phyloP scores from a whole-genome alignment of 768 basidiomycete species.

The Podaxis pistillaris region DNA sequence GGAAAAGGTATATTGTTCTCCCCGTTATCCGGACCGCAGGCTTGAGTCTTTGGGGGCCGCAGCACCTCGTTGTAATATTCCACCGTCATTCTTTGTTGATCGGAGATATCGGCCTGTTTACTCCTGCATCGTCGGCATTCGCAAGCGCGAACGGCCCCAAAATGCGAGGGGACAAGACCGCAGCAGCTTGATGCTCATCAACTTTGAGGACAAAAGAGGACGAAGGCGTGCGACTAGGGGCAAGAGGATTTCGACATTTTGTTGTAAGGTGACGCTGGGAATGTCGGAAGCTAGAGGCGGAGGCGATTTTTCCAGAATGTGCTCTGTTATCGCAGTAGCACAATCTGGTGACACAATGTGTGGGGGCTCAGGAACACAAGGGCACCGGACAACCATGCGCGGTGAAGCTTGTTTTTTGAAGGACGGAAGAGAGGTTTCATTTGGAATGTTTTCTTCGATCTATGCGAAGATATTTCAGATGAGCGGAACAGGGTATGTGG shows the following conservation, averaged over 20 bases:
- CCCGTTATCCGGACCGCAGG: background rate
- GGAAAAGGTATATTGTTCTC: background rate
- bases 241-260: background rate
- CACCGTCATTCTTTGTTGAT: background rate
- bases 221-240: background rate
- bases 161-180: slow-evolving; percentile 1
- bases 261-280: background rate
- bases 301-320: background rate
- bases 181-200: background rate
- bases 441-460: background rate
- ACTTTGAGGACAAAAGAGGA: background rate
- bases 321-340: background rate
- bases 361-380: background rate
- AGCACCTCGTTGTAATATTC: background rate
- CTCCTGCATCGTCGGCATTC: background rate
- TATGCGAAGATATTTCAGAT: background rate
- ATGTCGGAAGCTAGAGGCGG: background rate
- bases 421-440: background rate
- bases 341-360: background rate
- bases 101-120: background rate
- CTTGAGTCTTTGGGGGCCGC: background rate
- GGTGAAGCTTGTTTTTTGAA: background rate
- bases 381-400: background rate
- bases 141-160: background rate
- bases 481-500: background rate